These are phyloP conservation scores for Botryotinia convoluta DNA, from an alignment of 2,329 filamentous ascomycete species.

Conservation along the genomic window DNA sequence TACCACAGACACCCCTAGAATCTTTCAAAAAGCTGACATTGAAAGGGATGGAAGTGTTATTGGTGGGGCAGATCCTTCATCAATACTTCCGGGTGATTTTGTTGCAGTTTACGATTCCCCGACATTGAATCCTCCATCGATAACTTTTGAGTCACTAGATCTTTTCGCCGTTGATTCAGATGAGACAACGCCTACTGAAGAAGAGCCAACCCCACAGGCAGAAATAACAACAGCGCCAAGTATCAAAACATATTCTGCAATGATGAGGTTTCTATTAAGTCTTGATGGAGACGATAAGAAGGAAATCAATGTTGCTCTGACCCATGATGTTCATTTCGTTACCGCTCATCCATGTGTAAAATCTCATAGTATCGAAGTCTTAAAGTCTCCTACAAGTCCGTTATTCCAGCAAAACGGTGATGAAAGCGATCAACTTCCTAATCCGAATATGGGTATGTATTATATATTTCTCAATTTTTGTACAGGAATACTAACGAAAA, in stretches of 20 bases:
- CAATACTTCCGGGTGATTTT: constrained; percentile 60
- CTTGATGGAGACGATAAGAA: constrained; percentile 27
- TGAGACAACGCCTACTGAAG: constrained; percentile 38
- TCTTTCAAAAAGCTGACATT: constrained; percentile 59
- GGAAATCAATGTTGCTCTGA: constrained; percentile 42
- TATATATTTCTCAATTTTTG: not conserved
- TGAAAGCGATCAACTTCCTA: constrained; percentile 6
- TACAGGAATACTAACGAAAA: not conserved
- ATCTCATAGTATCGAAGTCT: constrained; percentile 54
- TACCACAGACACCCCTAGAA: constrained; percentile 53
- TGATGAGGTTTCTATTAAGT: constrained; percentile 34
- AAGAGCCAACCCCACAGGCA: constrained; percentile 27
- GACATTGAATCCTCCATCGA: constrained; percentile 46
- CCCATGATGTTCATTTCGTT: constrained; percentile 61
- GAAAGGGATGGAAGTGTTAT: constrained; percentile 60
- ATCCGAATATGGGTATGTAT: constrained; percentile 12
- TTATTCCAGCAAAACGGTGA: constrained; percentile 49
- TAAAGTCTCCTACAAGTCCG: constrained; percentile 59
- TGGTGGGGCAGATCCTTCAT: constrained; percentile 54
- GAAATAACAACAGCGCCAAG: constrained; percentile 21
- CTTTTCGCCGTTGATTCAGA: constrained; percentile 48
- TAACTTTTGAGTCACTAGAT: constrained; percentile 52
- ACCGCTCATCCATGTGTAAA: constrained; percentile 64
- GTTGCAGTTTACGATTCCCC: constrained; percentile 57
- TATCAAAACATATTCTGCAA: constrained; percentile 37